Base-by-base conservation (phyloP, 139 green algal species). In the Volvox reticuliferus region DNA sequence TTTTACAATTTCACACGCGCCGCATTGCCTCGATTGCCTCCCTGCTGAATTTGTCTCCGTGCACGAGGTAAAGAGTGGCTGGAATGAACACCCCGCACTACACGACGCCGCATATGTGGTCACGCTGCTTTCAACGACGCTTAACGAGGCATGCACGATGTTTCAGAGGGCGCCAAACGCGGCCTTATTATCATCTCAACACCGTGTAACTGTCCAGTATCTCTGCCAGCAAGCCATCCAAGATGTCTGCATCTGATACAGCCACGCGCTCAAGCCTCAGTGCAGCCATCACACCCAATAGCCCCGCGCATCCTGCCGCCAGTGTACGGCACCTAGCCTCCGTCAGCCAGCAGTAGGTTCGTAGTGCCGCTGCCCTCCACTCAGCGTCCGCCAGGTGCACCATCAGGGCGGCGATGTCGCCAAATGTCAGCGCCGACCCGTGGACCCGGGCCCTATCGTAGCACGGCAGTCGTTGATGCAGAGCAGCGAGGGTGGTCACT, bases 201-300 rank as follows among this genome's bases (percentile, higher is more conserved):
- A 55, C 5, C 5, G 44, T 55, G 44, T 55, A 73, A 28, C 65
- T 28, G 32, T 26, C 88, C 68, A 82, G 32, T 67, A 82, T 5
- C 63, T 80, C 88, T 6, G 24, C 35, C 44, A 91, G 67, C 79
- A 91, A 28, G 21, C 88, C 88, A 63, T 91, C 88, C 26, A 91
- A 50, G 67, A 88, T 28, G 28, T 91, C 88, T 22, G 88, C 79
- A 76, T 91, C 88, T 18, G 55, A 78, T 0, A 90, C 86, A 55
- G 17, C 6, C 55, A 67, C 71, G 30, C 5, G 36, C 35, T 65
- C 55, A 32, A 82, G 20, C 6, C 75, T 20, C 32, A 91, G 35
- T 32, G 62, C 76, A 35, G 35, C 33, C 76, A 91, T 68, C 61
- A 91, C 26, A 1, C 87, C 87, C 24, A 91, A 62, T 55, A 91